Base-by-base conservation (phyloP, 306 rosid species). In the Rosa chinensis region DNA sequence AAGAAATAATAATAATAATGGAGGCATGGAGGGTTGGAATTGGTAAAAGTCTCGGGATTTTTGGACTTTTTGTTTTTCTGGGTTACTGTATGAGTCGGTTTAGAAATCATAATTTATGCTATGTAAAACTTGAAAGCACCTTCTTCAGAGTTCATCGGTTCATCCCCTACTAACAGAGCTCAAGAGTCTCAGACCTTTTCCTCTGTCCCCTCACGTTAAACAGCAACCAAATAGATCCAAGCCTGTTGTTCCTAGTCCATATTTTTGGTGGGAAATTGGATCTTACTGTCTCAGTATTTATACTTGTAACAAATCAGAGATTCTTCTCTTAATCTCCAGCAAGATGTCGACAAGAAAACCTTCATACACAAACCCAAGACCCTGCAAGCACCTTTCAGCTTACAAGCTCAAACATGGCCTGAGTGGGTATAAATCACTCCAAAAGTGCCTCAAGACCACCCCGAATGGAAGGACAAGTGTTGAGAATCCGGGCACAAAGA, bases 361-460 rank as follows among this genome's bases (percentile, higher is more conserved):
- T 81, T 85, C 81, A 37, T 86, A 83, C 92, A 61, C 93, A 78
- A 91, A 85, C 85, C 97, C 90, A 82, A 85, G 85, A 83, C 90
- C 89, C 39, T 94, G 98, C 84, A 79, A 84, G 52, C 98, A 94
- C 78, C 96, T 92, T 21, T 85, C 80, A 77, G 97, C 89, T 78
- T 90, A 89, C 89, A 94, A 92, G 93, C 92, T 88, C 84, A 90
- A 87, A 58, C 86, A 89, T 63, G 93, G 96, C 32, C 73, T 87
- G 69, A 85, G 67, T 80, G 93, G 90, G 85, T 94, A 89, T 81
- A 94, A 88, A 78, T 87, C 93, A 13, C 79, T 94, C 68, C 94
- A 89, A 75, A 89, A 89, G 63, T 84, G 77, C 77, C 83, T 94
- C 73, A 88, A 73, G 55, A 88, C 86, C 35, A 68, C 90, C 74